Conservation (phyloP, 2,329 filamentous ascomycete genomes). For the Phyllosticta citribraziliensis region DNA sequence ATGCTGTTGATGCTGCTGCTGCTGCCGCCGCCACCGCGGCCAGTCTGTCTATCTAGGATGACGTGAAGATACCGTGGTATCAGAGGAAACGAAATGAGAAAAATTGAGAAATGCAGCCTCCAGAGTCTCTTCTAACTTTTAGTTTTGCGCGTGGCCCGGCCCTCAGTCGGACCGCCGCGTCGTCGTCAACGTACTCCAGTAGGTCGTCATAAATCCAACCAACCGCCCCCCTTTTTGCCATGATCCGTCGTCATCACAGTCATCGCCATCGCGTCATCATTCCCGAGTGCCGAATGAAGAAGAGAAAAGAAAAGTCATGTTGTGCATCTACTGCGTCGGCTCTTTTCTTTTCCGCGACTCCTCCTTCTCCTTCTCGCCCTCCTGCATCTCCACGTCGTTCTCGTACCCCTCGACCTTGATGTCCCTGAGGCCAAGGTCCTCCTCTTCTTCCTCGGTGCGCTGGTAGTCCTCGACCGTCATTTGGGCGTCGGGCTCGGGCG, state of each 20-base stretch:
- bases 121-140: neutral
- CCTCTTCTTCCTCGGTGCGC: constrained; percentile 83
- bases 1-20: neutral
- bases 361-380: neutral
- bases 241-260: too few relatives aligned
- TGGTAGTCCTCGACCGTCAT: constrained; percentile 75
- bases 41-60: neutral
- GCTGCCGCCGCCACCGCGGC: too few relatives aligned
- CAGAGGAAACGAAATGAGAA: neutral
- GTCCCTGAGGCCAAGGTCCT: constrained; percentile 80
- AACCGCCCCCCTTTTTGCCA: too few relatives aligned
- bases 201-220: too few relatives aligned
- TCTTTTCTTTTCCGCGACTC: neutral
- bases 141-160: too few relatives aligned
- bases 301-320: neutral
- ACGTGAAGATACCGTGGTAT: neutral
- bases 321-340: neutral
- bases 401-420: constrained; percentile 84
- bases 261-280: neutral
- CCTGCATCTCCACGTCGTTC: constrained; percentile 12
- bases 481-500: constrained; percentile 72
- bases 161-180: too few relatives aligned
- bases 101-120: neutral
- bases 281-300: neutral
- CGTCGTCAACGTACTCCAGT: too few relatives aligned